Conservation (phyloP, 108 stramenopile genomes). For the Nitzschia inconspicua region DNA sequence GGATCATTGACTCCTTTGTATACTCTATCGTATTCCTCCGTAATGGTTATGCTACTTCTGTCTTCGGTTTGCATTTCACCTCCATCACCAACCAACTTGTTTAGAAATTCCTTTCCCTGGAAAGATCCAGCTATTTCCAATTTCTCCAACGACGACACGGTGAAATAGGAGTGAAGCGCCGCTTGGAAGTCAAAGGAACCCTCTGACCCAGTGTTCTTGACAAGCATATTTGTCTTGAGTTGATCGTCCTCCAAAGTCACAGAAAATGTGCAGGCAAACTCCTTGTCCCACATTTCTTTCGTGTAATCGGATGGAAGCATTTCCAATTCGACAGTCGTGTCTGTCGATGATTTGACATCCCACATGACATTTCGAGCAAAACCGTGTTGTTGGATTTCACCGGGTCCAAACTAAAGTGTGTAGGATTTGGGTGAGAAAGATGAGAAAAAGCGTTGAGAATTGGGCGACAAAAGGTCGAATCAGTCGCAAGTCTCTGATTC, state of each 20-base stretch:
- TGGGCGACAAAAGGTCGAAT: not conserved
- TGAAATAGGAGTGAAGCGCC: constrained; percentile 94
- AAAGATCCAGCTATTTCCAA: constrained; percentile 87
- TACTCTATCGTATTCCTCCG: constrained; percentile 89
- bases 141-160: constrained; percentile 87
- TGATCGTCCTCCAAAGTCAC: constrained; percentile 75
- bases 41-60: constrained; percentile 78
- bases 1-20: constrained; percentile 94
- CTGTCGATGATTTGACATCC: constrained; percentile 73
- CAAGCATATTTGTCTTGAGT: constrained; percentile 84
- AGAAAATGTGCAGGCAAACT: constrained; percentile 82
- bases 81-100: constrained; percentile 78
- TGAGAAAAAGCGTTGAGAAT: not conserved
- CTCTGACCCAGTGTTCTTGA: constrained; percentile 73
- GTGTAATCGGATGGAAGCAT: constrained; percentile 88
- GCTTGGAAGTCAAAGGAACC: constrained; percentile 92
- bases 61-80: constrained; percentile 89
- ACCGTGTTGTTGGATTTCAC: constrained; percentile 95
- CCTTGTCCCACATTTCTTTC: constrained; percentile 96
- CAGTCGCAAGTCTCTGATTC: not conserved
- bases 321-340: constrained; percentile 71
- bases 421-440: not conserved
- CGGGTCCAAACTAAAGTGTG: constrained; percentile 72
- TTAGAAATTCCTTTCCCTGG: constrained; percentile 86
- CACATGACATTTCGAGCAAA: constrained; percentile 97